phyloP scores from a whole-genome alignment of 208 protist species.

The Balamuthia mandrillaris region DNA sequence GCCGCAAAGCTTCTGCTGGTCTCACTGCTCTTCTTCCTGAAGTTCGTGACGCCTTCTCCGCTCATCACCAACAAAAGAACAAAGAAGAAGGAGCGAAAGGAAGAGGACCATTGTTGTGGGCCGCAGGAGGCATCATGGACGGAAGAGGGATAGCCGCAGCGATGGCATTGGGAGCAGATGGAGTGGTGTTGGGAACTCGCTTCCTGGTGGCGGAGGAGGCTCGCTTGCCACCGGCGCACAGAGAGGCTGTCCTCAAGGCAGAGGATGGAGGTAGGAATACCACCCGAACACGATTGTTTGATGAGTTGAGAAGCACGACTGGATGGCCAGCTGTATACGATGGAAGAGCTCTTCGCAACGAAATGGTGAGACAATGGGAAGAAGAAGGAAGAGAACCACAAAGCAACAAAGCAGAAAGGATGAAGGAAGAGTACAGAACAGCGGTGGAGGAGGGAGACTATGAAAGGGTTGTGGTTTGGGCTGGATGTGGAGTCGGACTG shows the following conservation, averaged over 20 bases:
- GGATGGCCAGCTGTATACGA: not conserved
- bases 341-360: not conserved
- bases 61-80: not conserved
- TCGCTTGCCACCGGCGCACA: not conserved
- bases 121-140: constrained; percentile 20
- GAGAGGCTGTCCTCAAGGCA: not conserved
- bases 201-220: not conserved
- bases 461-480: not conserved
- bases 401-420: not conserved
- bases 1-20: not conserved
- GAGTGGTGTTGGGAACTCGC: not conserved
- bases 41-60: not conserved
- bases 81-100: too few relatives aligned
- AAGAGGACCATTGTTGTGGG: not conserved
- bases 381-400: not conserved
- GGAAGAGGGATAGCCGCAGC: not conserved
- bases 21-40: not conserved
- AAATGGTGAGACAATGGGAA: not conserved
- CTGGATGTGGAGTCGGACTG: not conserved
- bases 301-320: constrained; percentile 5
- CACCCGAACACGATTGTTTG: not conserved
- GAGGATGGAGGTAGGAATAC: not conserved
- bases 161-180: not conserved
- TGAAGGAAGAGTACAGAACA: not conserved
- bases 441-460: not conserved